Percentiles rank a stretch among this genome's conserved stretches.
phyloP scores from a whole-genome alignment of 257 asterid species.

The Solanum chiquidenum region DNA sequence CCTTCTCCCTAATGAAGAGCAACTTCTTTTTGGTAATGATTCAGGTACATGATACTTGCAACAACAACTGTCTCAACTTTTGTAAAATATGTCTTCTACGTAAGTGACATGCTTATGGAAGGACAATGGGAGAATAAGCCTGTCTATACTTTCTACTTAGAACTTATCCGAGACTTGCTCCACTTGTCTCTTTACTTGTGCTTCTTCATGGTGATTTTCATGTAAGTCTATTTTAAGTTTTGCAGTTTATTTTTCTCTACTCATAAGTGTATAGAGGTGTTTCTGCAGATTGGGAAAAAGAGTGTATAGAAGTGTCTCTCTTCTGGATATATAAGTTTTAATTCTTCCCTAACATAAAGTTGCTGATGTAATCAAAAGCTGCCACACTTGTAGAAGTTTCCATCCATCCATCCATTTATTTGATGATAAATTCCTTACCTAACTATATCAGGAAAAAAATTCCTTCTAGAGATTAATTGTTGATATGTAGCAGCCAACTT shows the following conservation, averaged over 20 bases:
- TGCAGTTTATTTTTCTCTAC: background rate
- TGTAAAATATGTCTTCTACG: slow-evolving; percentile 71
- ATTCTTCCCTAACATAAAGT: background rate
- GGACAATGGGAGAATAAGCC: slow-evolving; percentile 98
- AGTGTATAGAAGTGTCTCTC: background rate
- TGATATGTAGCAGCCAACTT: background rate
- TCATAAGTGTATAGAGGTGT: background rate
- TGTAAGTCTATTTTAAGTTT: slow-evolving; percentile 39
- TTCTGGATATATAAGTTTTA: background rate
- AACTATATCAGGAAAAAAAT: background rate
- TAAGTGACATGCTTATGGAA: slow-evolving; percentile 92
- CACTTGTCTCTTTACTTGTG: slow-evolving; percentile 94
- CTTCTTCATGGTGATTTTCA: slow-evolving; percentile 88
- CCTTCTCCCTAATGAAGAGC: background rate
- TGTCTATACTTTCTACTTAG: slow-evolving; percentile 92
- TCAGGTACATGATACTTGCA: slow-evolving; percentile 90
- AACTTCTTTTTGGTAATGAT: background rate
- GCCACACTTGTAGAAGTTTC: background rate
- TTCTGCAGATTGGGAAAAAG: background rate
- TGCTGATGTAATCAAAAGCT: background rate
- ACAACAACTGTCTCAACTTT: slow-evolving; percentile 78
- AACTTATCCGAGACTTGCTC: slow-evolving; percentile 77
- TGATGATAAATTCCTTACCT: background rate
- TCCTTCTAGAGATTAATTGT: background rate
- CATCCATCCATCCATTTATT: background rate